These are phyloP conservation scores for Sporisorium graminicola DNA, from an alignment of 1,284 basidiomycete genomes.

Conservation along the genomic window DNA sequence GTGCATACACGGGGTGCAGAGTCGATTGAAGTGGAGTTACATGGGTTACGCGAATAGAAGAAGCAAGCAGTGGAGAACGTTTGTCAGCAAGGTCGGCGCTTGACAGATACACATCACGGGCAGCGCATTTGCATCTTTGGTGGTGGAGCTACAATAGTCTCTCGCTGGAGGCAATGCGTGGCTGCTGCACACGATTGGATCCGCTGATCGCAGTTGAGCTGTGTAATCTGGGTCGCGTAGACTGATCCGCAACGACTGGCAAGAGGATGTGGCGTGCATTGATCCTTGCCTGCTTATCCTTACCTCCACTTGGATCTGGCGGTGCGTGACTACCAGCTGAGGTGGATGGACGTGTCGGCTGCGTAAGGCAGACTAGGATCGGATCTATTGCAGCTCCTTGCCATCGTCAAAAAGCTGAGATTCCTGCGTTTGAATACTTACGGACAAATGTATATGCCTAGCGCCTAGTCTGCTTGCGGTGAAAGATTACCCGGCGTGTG, in stretches of 20 bases:
- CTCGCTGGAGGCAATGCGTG: not conserved
- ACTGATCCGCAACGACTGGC: not conserved
- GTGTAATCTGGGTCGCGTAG: not conserved
- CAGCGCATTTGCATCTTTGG: not conserved
- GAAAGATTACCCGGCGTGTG: not conserved
- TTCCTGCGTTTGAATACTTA: constrained; percentile 15
- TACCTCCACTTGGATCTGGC: constrained; percentile 1
- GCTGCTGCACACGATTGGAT: not conserved
- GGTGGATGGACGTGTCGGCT: not conserved
- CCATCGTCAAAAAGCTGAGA: not conserved
- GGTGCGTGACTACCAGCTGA: not conserved
- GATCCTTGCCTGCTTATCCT: not conserved
- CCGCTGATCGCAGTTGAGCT: too few species aligned
- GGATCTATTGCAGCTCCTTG: not conserved
- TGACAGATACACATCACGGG: not conserved
- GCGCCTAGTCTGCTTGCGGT: not conserved
- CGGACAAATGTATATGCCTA: constrained; percentile 19
- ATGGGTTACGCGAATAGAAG: not conserved
- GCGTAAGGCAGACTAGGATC: not conserved
- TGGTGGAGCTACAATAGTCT: not conserved
- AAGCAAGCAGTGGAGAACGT: not conserved
- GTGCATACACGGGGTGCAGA: constrained; percentile 3
- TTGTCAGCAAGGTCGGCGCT: constrained; percentile 5
- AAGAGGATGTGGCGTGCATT: not conserved
- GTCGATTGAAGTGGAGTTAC: not conserved